phyloP scores from a whole-genome alignment of 2,329 filamentous ascomycete species.

The Ophiostoma tasmaniense region DNA sequence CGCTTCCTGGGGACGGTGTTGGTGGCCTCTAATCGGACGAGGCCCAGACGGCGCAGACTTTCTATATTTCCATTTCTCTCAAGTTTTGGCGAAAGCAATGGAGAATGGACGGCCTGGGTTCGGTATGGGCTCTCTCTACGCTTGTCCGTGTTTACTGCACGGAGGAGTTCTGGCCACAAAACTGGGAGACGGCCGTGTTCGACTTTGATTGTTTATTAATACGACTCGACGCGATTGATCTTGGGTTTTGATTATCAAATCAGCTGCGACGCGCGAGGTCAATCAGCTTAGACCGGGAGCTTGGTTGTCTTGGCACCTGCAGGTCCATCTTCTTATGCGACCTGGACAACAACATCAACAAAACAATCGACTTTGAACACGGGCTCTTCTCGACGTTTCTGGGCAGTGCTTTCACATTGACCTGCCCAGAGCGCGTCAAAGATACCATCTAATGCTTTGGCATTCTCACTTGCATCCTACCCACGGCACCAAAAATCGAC shows the following conservation, averaged over 20 bases:
- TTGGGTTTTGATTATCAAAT: no score
- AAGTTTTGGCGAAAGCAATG: no score
- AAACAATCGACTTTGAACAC: no score
- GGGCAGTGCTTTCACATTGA: not conserved
- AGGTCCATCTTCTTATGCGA: not conserved
- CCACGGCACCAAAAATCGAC: not conserved
- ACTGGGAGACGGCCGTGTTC: slow-evolving; percentile 5
- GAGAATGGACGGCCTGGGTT: not conserved
- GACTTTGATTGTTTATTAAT: not conserved
- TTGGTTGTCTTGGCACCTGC: slow-evolving; percentile 5
- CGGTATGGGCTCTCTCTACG: slow-evolving; percentile 9
- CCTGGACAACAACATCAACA: not conserved
- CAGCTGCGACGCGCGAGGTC: no score
- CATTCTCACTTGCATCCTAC: not conserved
- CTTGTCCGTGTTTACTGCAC: not conserved
- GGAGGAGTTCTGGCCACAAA: slow-evolving; percentile 11
- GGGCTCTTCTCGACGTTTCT: not conserved
- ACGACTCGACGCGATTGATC: not conserved
- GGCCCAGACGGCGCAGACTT: not conserved
- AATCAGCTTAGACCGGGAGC: not conserved
- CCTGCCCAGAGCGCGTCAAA: not conserved
- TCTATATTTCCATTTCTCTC: not conserved
- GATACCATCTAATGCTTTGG: slow-evolving; percentile 5
- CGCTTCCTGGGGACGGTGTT: slow-evolving; percentile 12
- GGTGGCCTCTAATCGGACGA: slow-evolving; percentile 18